These are phyloP conservation scores for Apiotrichum porosum DNA, from an alignment of 1,284 basidiomycete genomes.

Conservation along the genomic window DNA sequence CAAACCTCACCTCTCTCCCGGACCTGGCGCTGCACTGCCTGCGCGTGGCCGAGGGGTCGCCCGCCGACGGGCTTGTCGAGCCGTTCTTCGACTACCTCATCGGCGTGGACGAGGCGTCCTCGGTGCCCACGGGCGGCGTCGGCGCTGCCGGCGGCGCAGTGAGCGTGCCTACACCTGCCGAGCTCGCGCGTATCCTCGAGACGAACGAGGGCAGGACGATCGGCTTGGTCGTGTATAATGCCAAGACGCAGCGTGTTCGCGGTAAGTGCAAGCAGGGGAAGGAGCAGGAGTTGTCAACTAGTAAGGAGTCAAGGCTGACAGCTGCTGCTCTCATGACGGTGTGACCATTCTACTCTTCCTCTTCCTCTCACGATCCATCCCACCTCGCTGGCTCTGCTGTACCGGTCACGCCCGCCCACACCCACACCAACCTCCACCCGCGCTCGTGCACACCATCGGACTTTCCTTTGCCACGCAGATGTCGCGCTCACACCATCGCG, in stretches of 20 bases:
- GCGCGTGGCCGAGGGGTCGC: slow-evolving; percentile 79
- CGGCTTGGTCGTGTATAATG: slow-evolving; percentile 82
- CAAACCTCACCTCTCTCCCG: slow-evolving; percentile 38
- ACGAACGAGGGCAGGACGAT: slow-evolving; percentile 75
- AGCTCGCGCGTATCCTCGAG: slow-evolving; percentile 77
- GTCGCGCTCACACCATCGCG: slow-evolving; percentile 80
- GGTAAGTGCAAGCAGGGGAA: slow-evolving; percentile 54
- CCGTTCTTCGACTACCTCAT: slow-evolving; percentile 97
- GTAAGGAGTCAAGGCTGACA: no score
- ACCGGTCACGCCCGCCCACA: no score
- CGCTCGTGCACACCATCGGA: no score
- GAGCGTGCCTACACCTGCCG: slow-evolving; percentile 61
- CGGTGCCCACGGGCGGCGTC: not conserved
- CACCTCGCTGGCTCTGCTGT: no score
- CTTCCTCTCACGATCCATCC: no score
- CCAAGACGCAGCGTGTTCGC: slow-evolving; percentile 75
- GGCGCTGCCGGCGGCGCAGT: not conserved
- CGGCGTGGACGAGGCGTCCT: slow-evolving; percentile 64
- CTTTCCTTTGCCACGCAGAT: no score
- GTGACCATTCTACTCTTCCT: no score
- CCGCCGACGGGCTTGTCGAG: slow-evolving; percentile 81
- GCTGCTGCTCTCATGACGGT: no score
- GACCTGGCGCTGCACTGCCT: slow-evolving; percentile 72
- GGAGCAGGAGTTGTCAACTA: not conserved
- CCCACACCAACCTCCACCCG: no score